Evolutionary conservation across 1,284 basidiomycete genomes (phyloP).

Genomic region (Cutaneotrichosporon arboriforme): DNA sequence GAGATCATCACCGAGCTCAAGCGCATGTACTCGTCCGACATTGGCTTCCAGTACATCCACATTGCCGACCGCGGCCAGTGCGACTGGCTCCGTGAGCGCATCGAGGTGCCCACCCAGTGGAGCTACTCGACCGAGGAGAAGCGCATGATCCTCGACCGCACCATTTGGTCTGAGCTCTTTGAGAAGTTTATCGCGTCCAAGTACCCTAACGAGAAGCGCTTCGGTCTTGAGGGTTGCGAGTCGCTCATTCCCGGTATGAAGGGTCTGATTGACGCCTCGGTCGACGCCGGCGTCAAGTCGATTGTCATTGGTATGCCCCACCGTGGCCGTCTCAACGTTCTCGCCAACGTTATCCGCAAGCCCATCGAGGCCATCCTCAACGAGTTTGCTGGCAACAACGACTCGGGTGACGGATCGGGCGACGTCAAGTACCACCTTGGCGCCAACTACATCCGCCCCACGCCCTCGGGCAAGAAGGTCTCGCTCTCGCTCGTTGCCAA

Average conservation of each 20-base stretch:
- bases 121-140: conserved; percentile 98
- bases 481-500: conserved; percentile 96
- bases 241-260: conserved; percentile 98
- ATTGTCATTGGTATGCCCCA: conserved; percentile 99
- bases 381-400: conserved; percentile 74
- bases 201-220: conserved; percentile 99
- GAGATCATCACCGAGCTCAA: conserved; percentile 90
- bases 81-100: conserved; percentile 96
- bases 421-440: conserved; percentile 99
- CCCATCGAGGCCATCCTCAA: conserved; percentile 97
- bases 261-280: conserved; percentile 94
- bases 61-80: conserved; percentile 98
- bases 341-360: conserved; percentile 98
- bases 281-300: conserved; percentile 91
- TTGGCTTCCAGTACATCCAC: conserved; percentile 97
- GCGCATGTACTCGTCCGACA: conserved; percentile 87
- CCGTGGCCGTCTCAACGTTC: conserved; percentile 94
- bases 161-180: conserved; percentile 99
- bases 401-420: conserved; percentile 74
- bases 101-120: conserved; percentile 97
- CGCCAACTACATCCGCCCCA: conserved; percentile 97
- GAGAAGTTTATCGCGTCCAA: conserved; percentile 98
- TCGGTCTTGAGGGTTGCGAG: conserved; percentile 98
- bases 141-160: conserved; percentile 95
- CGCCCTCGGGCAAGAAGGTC: conserved; percentile 96